phyloP scores from a whole-genome alignment of 2,329 filamentous ascomycete species.

The Juglanconis juglandina region DNA sequence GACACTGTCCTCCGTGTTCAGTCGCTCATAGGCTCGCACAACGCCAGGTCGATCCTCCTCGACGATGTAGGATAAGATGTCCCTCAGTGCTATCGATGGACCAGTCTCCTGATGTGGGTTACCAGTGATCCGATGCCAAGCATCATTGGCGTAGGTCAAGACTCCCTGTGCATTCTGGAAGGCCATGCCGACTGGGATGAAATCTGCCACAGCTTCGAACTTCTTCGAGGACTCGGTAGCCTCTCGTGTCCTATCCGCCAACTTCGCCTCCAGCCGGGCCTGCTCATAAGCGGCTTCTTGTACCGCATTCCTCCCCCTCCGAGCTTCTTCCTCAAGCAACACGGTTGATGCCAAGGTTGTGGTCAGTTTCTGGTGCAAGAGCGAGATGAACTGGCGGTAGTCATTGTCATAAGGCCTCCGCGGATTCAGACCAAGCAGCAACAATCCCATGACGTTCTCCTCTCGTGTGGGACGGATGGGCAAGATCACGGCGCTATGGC shows the following conservation, averaged over 20 bases:
- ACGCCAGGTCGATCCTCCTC: slow-evolving; percentile 44
- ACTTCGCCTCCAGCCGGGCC: slow-evolving; percentile 62
- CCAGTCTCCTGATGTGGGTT: slow-evolving; percentile 30
- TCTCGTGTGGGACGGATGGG: slow-evolving; percentile 66
- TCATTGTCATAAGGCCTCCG: slow-evolving; percentile 70
- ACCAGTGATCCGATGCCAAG: slow-evolving; percentile 55
- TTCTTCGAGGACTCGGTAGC: slow-evolving; percentile 56
- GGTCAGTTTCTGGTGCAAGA: slow-evolving; percentile 54
- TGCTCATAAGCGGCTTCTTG: slow-evolving; percentile 66
- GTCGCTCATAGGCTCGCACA: slow-evolving; percentile 38
- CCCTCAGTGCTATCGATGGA: slow-evolving; percentile 26
- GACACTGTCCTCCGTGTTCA: slow-evolving; percentile 34
- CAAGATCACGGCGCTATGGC: slow-evolving; percentile 63
- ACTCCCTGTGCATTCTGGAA: slow-evolving; percentile 63
- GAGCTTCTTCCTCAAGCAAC: slow-evolving; percentile 67
- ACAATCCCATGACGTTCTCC: slow-evolving; percentile 63
- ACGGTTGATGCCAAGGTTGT: slow-evolving; percentile 69
- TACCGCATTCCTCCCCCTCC: slow-evolving; percentile 52
- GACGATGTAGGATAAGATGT: slow-evolving; percentile 42
- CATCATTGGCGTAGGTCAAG: slow-evolving; percentile 69
- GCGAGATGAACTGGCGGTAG: slow-evolving; percentile 63
- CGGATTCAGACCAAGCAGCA: slow-evolving; percentile 69
- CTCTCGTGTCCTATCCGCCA: slow-evolving; percentile 54
- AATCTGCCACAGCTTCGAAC: slow-evolving; percentile 68
- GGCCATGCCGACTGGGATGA: slow-evolving; percentile 71